Conservation (phyloP, 768 basidiomycete species). For the Mycena albidolilacea region DNA sequence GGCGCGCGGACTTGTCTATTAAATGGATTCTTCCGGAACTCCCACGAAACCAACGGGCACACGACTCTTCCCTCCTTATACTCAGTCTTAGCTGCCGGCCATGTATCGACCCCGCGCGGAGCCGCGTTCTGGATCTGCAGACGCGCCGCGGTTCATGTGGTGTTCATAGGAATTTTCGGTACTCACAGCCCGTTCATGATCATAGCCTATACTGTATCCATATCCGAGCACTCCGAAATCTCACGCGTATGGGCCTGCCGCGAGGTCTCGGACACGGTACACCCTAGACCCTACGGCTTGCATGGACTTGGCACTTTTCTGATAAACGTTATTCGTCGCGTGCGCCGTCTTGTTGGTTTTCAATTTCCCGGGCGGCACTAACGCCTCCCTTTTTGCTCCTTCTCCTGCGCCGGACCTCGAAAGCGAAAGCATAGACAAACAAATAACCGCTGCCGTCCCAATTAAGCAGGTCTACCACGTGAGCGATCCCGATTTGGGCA, state of each 20-base stretch:
- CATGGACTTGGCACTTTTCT: too few species aligned
- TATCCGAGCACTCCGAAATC: neutral
- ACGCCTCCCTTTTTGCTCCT: neutral
- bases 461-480: neutral
- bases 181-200: neutral
- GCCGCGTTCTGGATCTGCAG: neutral
- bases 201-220: neutral
- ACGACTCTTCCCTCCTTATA: neutral
- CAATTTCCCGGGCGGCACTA: neutral
- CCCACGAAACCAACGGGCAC: neutral
- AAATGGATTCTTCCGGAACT: neutral
- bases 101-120: neutral
- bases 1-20: neutral
- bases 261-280: too few species aligned
- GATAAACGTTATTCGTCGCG: too few species aligned
- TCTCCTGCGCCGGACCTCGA: neutral
- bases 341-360: neutral
- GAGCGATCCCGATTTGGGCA: too few species aligned
- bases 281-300: too few species aligned
- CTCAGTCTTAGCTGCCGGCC: neutral
- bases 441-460: neutral
- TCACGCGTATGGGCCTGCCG: too few species aligned
- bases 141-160: neutral
- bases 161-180: neutral
- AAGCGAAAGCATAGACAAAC: neutral